These are phyloP conservation scores for Boletellus emodensis DNA, from an alignment of 768 basidiomycete genomes.

Conservation along the genomic window DNA sequence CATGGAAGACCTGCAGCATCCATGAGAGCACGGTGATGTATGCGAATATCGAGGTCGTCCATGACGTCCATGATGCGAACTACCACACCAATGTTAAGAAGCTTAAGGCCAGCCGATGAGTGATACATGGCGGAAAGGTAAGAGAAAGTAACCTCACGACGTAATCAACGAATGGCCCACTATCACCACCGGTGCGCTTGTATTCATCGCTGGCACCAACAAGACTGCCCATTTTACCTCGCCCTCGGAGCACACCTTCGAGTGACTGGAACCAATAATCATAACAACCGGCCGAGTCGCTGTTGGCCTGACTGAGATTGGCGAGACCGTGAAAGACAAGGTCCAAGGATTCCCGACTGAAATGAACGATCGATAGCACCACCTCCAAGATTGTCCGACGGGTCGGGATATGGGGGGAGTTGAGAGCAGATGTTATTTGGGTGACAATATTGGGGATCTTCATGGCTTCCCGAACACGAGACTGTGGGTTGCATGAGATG, in stretches of 20 bases:
- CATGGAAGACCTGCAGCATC: conserved; percentile 77
- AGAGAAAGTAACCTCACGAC: conserved; percentile 51
- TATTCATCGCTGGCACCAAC: conserved; percentile 95
- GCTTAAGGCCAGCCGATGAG: conserved; percentile 19
- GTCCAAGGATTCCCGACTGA: conserved; percentile 55
- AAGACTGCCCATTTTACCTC: conserved; percentile 92
- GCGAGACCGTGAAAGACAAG: conserved; percentile 76
- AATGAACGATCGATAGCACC: conserved; percentile 68
- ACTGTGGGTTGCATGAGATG: conserved; percentile 35
- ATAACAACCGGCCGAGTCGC: conserved; percentile 57
- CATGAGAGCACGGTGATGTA: conserved; percentile 88
- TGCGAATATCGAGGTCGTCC: conserved; percentile 78
- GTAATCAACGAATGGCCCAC: conserved; percentile 76
- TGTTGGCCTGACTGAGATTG: conserved; percentile 62
- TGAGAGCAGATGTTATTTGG: conserved; percentile 78
- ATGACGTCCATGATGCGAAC: conserved; percentile 58
- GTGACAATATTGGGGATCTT: conserved; percentile 69
- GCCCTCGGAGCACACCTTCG: conserved; percentile 68
- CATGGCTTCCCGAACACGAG: conserved; percentile 68
- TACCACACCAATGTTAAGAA: conserved; percentile 66
- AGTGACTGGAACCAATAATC: conserved; percentile 88
- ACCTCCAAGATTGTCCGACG: conserved; percentile 79
- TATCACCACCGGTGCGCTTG: conserved; percentile 58
- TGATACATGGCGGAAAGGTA: background rate
- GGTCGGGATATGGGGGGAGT: conserved; percentile 73